Conservation (phyloP, 2,329 filamentous ascomycete genomes). For the Juglanconis oblonga region DNA sequence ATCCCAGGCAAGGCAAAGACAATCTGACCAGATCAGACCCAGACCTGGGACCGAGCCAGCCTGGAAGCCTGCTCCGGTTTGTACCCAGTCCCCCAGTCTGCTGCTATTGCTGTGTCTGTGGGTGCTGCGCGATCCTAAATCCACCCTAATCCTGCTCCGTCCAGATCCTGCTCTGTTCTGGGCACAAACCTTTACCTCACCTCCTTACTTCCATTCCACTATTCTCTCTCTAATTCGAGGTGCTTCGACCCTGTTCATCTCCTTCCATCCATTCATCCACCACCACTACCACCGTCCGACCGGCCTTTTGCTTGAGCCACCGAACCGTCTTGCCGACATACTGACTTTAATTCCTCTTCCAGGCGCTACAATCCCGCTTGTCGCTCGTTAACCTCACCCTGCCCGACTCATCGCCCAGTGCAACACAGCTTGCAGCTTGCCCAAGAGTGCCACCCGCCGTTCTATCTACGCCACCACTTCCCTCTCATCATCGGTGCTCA, state of each 20-base stretch:
- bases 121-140: neutral
- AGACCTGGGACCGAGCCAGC: too few species aligned
- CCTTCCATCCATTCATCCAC: neutral
- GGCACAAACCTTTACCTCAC: constrained; percentile 1
- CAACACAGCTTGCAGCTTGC: constrained; percentile 4
- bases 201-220: neutral
- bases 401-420: constrained; percentile 1
- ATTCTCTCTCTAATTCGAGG: neutral
- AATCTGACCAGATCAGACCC: too few species aligned
- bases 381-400: constrained; percentile 17
- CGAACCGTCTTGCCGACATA: neutral
- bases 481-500: constrained; percentile 1
- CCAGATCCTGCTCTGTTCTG: neutral
- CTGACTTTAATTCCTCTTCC: constrained; percentile 13
- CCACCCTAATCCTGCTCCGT: constrained; percentile 9
- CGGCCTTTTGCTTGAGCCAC: neutral
- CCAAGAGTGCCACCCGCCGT: constrained; percentile 8
- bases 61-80: neutral
- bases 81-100: neutral
- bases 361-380: constrained; percentile 16
- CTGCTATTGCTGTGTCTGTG: neutral
- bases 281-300: neutral
- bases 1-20: neutral
- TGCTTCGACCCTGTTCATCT: constrained; percentile 2
- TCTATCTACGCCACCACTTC: constrained; percentile 14